A percentile compares a stretch with the other conserved stretches of the same genome.
phyloP scores from a whole-genome alignment of 176 grass and related monocot genomes.

The Saccharum spontaneum region DNA sequence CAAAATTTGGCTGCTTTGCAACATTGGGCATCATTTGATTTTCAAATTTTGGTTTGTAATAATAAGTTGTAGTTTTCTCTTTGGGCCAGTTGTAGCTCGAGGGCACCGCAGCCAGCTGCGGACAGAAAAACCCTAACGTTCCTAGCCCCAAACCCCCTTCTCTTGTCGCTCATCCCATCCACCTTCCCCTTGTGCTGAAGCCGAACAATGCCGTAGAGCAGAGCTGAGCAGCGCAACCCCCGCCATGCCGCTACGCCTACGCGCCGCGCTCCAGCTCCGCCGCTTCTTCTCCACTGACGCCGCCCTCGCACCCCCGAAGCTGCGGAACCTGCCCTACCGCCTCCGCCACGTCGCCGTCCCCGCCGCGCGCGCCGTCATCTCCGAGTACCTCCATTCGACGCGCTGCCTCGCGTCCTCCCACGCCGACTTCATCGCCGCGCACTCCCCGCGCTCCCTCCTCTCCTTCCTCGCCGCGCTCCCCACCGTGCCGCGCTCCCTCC shows the following conservation, averaged over 20 bases:
- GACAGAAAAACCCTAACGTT: slow-evolving; percentile 21
- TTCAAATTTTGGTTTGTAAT: neutral
- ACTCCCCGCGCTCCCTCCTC: slow-evolving; percentile 60
- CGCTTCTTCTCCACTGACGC: slow-evolving; percentile 29
- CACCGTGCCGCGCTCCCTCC: slow-evolving; percentile 33
- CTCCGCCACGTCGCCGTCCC: slow-evolving; percentile 48
- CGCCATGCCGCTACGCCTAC: slow-evolving; percentile 31
- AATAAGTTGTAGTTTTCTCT: neutral
- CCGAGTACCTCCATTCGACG: slow-evolving; percentile 74
- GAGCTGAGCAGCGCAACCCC: neutral
- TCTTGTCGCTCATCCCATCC: neutral
- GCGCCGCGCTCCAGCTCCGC: slow-evolving; percentile 26
- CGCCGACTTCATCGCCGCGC: slow-evolving; percentile 61
- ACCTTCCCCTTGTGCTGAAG: neutral
- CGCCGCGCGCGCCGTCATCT: slow-evolving; percentile 59
- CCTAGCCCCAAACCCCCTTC: neutral
- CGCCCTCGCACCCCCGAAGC: slow-evolving; percentile 28
- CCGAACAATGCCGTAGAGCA: slow-evolving; percentile 23
- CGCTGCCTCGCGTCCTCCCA: slow-evolving; percentile 66
- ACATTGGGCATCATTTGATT: neutral
- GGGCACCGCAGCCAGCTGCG: neutral
- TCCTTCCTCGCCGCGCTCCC: slow-evolving; percentile 52
- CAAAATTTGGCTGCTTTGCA: neutral
- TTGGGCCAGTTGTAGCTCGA: neutral
- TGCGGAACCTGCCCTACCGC: slow-evolving; percentile 50